A percentile compares a stretch with the other conserved stretches of the same genome.
phyloP scores from a whole-genome alignment of 2,329 filamentous ascomycete species.

The Fusarium sp. region DNA sequence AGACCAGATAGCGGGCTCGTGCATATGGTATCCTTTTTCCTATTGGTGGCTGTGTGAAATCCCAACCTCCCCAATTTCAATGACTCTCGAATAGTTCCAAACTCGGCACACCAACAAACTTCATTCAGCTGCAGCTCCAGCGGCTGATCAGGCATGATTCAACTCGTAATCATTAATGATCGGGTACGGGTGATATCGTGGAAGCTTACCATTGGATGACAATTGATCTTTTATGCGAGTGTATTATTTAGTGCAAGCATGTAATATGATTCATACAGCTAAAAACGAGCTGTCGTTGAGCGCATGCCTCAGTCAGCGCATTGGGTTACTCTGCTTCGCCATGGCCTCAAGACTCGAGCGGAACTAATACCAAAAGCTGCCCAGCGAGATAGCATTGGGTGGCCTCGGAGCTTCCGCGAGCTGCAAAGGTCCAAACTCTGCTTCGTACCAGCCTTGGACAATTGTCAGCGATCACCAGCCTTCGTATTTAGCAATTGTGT shows the following conservation, averaged over 20 bases:
- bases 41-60: slow-evolving; percentile 42
- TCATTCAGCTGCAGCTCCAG: slow-evolving; percentile 41
- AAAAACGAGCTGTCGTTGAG: slow-evolving; percentile 28
- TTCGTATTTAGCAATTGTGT: slow-evolving; percentile 26
- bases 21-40: slow-evolving; percentile 9
- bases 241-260: slow-evolving; percentile 45
- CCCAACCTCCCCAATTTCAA: slow-evolving; percentile 44
- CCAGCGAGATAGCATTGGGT: slow-evolving; percentile 9
- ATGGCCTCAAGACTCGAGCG: slow-evolving; percentile 32
- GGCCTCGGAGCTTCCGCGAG: slow-evolving; percentile 34
- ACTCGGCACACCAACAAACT: slow-evolving; percentile 34
- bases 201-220: slow-evolving; percentile 49
- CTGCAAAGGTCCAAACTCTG: slow-evolving; percentile 32
- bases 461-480: slow-evolving; percentile 21
- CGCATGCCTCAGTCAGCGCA: slow-evolving; percentile 16
- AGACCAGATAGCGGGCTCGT: slow-evolving; percentile 36
- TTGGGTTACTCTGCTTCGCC: slow-evolving; percentile 31
- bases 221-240: slow-evolving; percentile 41
- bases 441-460: slow-evolving; percentile 14
- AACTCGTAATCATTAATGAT: slow-evolving; percentile 46
- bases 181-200: slow-evolving; percentile 48
- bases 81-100: slow-evolving; percentile 20
- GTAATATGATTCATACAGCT: slow-evolving; percentile 30
- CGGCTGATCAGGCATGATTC: slow-evolving; percentile 41
- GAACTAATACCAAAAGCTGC: slow-evolving; percentile 21